Base-by-base conservation (phyloP, 2,329 filamentous ascomycete species). In the Fonsecaea nubica region DNA sequence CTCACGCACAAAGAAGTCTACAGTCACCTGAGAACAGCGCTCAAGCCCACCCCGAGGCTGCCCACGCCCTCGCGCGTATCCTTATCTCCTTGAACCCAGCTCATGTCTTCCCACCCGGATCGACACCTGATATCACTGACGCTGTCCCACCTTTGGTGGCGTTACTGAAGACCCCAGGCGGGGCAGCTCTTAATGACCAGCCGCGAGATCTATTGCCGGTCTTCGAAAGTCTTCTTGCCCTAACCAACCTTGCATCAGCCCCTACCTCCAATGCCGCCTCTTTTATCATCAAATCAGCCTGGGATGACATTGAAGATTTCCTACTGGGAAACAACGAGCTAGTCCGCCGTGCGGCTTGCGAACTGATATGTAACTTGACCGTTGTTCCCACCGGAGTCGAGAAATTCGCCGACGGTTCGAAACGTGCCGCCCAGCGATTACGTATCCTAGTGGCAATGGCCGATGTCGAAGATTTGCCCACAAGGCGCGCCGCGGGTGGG, bases 151-250 rank as follows among this genome's bases (percentile, higher is more conserved):
- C 94, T 0, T 86, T 99, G 1, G 79, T 91, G 6, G 88, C 87
- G 21, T 90, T 98, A 62, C 84, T 98, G 15, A 80, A 86, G 0
- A n/a, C 62, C 18, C 64, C 67, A n/a, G 76, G 80, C 6, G 57
- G 65, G 5, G 79, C 57, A 55, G 64, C 40, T 9, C 52, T 66
- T 9, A 65, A 75, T 30, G 80, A 81, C 64, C 82, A 83, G 61
- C 86, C 87, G 1, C 87, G 90, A 59, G 91, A 97, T 76, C 86
- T 98, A 13, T 85, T 99, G 0, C 93, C 95, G 0, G 89, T 91
- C 0, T 99, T 98, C 72, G 95, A 99, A 78, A 86, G 90, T 0
- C 85, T 99, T 8, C 90, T 98, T 77, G 94, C 95, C 0, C 86
- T 99, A 40, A 98, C 95, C 0, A 99, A 99, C 73, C 86, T 99